These are phyloP conservation scores for Suillus brevipes DNA, from an alignment of 768 basidiomycete genomes.

Conservation along the genomic window DNA sequence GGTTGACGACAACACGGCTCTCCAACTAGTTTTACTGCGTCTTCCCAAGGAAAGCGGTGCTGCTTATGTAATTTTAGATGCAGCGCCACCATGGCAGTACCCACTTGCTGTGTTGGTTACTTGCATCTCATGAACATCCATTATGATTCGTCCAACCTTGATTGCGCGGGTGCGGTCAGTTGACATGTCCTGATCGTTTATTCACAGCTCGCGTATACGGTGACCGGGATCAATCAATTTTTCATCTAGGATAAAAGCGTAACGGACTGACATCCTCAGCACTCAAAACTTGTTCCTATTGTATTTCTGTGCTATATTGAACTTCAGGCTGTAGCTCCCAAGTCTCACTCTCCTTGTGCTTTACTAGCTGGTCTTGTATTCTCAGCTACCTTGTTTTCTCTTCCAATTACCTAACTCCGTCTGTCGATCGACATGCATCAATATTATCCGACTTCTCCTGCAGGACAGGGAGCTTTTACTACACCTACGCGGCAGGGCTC, in stretches of 20 bases:
- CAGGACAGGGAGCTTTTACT: constrained; percentile 6
- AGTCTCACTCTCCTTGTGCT: not conserved
- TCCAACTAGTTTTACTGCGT: not conserved
- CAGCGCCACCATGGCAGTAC: constrained; percentile 4
- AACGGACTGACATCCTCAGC: not conserved
- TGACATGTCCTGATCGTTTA: not conserved
- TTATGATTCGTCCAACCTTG: constrained; percentile 1
- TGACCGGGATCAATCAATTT: not conserved
- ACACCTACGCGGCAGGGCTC: constrained; percentile 6
- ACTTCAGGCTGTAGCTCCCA: not conserved
- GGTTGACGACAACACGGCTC: not conserved
- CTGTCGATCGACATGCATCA: constrained; percentile 6
- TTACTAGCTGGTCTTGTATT: not conserved
- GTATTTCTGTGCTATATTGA: not conserved
- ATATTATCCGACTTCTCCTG: constrained; percentile 13
- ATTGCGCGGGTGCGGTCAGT: not conserved
- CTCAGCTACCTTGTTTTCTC: constrained; percentile 4
- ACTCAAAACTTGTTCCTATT: not conserved
- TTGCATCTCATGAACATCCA: not conserved
- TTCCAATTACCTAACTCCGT: not conserved
- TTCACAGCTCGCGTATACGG: not conserved
- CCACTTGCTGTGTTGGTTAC: not conserved
- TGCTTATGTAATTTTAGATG: not conserved
- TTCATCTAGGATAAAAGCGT: constrained; percentile 3
- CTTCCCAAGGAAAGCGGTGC: constrained; percentile 1